Evolutionary conservation across 148 eudicot species (phyloP).

Genomic region (Vaccinium vitisidaea): DNA sequence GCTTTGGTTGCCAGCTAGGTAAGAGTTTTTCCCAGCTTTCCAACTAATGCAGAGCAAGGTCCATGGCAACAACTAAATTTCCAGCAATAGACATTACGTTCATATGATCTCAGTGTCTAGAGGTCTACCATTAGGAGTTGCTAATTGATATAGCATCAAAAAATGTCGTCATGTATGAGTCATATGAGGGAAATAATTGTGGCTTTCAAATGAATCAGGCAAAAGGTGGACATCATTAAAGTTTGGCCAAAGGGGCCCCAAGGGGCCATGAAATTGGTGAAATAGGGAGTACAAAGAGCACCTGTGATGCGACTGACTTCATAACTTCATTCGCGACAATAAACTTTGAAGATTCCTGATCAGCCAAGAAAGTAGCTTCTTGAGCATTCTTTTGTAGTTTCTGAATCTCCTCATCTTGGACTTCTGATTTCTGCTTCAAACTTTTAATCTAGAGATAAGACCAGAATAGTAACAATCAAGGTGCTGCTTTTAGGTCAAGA

Average conservation of each 20-base stretch:
- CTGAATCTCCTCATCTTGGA: constrained; percentile 64
- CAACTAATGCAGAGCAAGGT: no score
- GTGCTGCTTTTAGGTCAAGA: neutral
- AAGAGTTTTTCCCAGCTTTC: neutral
- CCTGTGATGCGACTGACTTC: constrained; percentile 48
- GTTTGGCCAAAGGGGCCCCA: neutral
- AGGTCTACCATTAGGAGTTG: no score
- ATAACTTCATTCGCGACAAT: constrained; percentile 45
- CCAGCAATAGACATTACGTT: no score
- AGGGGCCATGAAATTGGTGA: constrained; percentile 4
- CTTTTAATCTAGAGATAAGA: constrained; percentile 43
- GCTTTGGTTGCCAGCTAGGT: neutral
- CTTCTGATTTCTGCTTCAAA: constrained; percentile 65
- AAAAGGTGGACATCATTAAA: neutral
- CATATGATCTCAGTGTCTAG: no score
- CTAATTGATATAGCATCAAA: neutral
- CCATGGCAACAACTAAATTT: no score
- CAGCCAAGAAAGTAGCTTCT: constrained; percentile 50
- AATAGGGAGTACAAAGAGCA: constrained; percentile 15
- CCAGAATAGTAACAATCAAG: constrained; percentile 10
- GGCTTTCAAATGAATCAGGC: neutral
- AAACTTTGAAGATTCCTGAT: constrained; percentile 58
- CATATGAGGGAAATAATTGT: neutral
- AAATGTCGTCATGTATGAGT: neutral
- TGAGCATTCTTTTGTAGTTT: constrained; percentile 46